Evolutionary conservation across 768 basidiomycete genomes (phyloP), one percentile per base, ranked within the genome.

Genomic region (Guyanaporus albipodus): DNA sequence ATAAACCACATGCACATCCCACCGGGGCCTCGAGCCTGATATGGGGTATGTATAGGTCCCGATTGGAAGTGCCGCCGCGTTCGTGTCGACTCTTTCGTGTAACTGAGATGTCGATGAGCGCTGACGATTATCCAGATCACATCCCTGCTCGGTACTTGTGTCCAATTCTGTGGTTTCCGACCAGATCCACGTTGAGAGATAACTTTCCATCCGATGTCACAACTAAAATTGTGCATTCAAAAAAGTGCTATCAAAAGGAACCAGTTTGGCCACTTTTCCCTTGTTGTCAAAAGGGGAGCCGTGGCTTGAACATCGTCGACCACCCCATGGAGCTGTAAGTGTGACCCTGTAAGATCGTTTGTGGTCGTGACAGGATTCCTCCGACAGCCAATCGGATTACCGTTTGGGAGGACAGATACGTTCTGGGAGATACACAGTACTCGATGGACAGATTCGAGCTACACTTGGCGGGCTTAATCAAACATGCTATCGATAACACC

Each of bases 211-310:
- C 28, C 24, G 23, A 47, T 42, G 23, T 62, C 50, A 60, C 49
- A 56, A 47, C 57, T 54, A 42, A 52, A 51, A 56, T 63, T 54
- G 54, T 57, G 54, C 57, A 14, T 14, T 19, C 24, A 50, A 38
- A 28, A n/a, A 32, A 26, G 33, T 42, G 37, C 11, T 38, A 17
- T 29, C 32, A 19, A 26, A 34, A 14, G 19, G 19, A 34, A 21
- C 44, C n/a, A n/a, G n/a, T n/a, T n/a, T n/a, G n/a, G n/a, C n/a
- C n/a, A n/a, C n/a, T n/a, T n/a, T n/a, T n/a, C n/a, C n/a, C n/a
- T n/a, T n/a, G n/a, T n/a, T n/a, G n/a, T n/a, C n/a, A n/a, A n/a
- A n/a, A n/a, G n/a, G n/a, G n/a, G n/a, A n/a, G n/a, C n/a, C n/a
- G n/a, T n/a, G n/a, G n/a, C n/a, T n/a, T n/a, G n/a, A n/a, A n/a